Evolutionary conservation across 148 eudicot genomes (phyloP).

Genomic region (Rhododendron vialii): DNA sequence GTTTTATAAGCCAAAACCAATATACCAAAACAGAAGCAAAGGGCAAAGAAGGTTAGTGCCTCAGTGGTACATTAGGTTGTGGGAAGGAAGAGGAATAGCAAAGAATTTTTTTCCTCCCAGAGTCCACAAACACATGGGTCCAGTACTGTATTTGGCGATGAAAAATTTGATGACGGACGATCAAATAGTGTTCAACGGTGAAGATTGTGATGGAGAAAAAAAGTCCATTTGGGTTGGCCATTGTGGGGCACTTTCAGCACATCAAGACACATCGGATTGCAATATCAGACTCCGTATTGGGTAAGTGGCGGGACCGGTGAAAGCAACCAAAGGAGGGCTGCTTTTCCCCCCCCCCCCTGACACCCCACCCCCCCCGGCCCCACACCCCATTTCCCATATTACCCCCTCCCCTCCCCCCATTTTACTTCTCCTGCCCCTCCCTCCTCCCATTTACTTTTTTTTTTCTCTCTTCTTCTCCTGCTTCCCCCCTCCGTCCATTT

Average conservation of each 20-base stretch:
- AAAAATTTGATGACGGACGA: neutral
- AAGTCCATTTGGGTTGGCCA: neutral
- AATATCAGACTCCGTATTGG: no score
- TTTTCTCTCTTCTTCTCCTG: no score
- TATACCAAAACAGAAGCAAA: no score
- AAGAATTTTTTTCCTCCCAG: neutral
- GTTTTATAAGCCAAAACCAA: neutral
- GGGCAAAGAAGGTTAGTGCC: neutral
- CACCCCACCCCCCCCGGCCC: no score
- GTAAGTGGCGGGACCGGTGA: neutral
- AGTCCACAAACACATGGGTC: neutral
- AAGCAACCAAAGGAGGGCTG: neutral
- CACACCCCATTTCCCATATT: no score
- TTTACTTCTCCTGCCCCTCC: no score
- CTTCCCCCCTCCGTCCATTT: no score
- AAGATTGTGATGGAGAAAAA: neutral
- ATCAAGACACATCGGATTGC: neutral
- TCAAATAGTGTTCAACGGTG: neutral
- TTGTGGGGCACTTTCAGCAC: neutral
- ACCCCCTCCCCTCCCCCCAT: no score
- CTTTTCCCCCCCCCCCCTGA: no score
- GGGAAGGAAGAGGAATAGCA: no score
- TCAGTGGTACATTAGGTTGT: no score
- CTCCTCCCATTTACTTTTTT: no score
- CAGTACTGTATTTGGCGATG: neutral